Evolutionary conservation across 768 basidiomycete genomes (phyloP), one percentile per base, ranked within the genome.

Genomic region (Myochromella boudieri): DNA sequence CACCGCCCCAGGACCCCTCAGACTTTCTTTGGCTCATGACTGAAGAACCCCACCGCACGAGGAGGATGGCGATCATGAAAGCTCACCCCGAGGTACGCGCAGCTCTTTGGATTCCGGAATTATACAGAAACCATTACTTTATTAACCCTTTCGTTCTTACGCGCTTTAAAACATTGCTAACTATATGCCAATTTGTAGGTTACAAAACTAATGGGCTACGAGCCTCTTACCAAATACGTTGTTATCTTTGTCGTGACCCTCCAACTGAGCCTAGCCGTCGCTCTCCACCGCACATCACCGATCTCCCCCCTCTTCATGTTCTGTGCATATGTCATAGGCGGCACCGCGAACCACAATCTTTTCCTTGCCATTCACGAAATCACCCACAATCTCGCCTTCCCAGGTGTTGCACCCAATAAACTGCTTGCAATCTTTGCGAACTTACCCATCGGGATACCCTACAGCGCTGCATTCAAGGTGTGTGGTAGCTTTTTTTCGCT

Each of bases 351-450:
- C 68, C 97, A 99, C 65, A 99, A 98, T 64, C 77, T 95, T 29
- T 99, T 99, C 68, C 81, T 99, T 38, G 93, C 97, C 33, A 97
- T 99, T 44, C 97, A 99, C 62, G 97, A 99, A 62, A 97, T 99
- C 51, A 97, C 95, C 2, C 97, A 99, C 65, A 98, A 97, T 63
- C 78, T 99, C 21, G 97, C 93, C 1, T 98, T 97, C 71, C 80
- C 77, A 51, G 77, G 86, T 18, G 79, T 98, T 37, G 72, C 70
- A 41, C 81, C 85, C 6, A 99, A 98, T 70, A 93, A 95, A 59
- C 63, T 84, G 20, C 70, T 97, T 17, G 93, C 97, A 5, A 84
- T 98, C 50, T 82, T 94, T 43, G 90, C 93, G 1, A 98, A 99
- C 62, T 59, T 97, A 21, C 91, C 94, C 0, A 97, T 99, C 46